Evolutionary conservation across 139 green algal species (phyloP), one percentile per base, ranked within the genome.

Genomic region (Limnomonas spitsbergensis): DNA sequence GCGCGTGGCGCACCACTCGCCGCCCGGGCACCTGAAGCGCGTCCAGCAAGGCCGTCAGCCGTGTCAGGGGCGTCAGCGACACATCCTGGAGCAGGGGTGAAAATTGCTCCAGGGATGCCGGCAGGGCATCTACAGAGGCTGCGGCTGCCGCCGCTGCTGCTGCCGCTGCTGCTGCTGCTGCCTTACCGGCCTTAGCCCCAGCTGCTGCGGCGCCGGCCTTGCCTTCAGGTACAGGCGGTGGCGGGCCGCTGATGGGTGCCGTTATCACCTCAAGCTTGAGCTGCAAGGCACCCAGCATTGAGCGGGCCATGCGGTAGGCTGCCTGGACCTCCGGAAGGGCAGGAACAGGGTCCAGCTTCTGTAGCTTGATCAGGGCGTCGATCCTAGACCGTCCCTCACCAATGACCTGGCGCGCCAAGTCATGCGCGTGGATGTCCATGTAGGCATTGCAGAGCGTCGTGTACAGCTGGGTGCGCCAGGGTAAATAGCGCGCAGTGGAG

Each of bases 311-410:
- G 1, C 38, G 32, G 56, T 85, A 80, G 20, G 84, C 82, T 9
- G 80, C 80, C 24, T 78, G 75, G 3, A 87, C 78, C 6, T 81
- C 80, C 3, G 80, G 78, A 35, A 78, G 35, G 4, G 82, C 73
- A n/a, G 87, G 87, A 53, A 91, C 85, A 26, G 87, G 84, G 61
- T 91, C 87, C 26, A 91, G 79, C 67, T 78, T 76, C 54, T 91
- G 87, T 39, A 89, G 77, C 40, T 78, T 66, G 7, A 85, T 78
- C 32, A 91, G 76, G 20, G 80, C 66, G 9, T 85, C 77, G 4
- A 91, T 75, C 2, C 79, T 73, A n/a, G 68, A 67, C 2, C 85
- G 32, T 2, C 87, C 84, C 40, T 86, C 78, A 14, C 77, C 24
- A 39, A 87, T 36, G 40, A 80, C 68, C 32, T 26, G 32, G 27